Percentiles rank a stretch among this genome's conserved stretches.
Conservation (phyloP, 139 green algal species). For the Zygnema circumcarinatum region DNA sequence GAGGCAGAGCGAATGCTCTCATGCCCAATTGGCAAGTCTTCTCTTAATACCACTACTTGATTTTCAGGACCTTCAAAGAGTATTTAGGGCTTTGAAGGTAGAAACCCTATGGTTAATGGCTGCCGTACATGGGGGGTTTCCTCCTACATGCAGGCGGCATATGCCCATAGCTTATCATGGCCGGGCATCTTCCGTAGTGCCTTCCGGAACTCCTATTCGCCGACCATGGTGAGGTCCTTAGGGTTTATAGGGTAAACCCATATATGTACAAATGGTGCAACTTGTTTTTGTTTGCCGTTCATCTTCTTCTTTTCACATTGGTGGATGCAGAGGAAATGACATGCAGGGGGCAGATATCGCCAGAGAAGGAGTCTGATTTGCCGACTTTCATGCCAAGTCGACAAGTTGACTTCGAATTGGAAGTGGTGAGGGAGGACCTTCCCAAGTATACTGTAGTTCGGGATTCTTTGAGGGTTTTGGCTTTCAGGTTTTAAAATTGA, state of each 20-base stretch:
- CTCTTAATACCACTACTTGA: background rate
- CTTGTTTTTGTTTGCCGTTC: background rate
- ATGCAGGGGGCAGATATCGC: too few species aligned
- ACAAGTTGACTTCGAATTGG: constrained; percentile 90
- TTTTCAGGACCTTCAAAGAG: too few species aligned
- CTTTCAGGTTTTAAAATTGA: too few species aligned
- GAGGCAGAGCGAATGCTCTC: constrained; percentile 75
- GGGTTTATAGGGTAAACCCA: too few species aligned
- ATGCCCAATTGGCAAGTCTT: constrained; percentile 89
- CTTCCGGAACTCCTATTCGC: constrained; percentile 77
- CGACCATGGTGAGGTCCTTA: constrained; percentile 67
- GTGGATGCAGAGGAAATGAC: too few species aligned
- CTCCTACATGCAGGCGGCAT: constrained; percentile 69
- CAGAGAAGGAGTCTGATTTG: too few species aligned
- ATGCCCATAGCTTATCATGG: constrained; percentile 94
- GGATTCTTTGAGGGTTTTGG: too few species aligned
- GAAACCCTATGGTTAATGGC: too few species aligned
- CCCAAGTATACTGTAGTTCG: too few species aligned
- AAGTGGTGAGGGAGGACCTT: constrained; percentile 70
- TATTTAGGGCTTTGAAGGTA: too few species aligned
- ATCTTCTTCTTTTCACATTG: constrained; percentile 15
- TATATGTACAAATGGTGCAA: background rate
- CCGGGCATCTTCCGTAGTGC: constrained; percentile 84
- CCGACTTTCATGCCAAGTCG: constrained; percentile 66
- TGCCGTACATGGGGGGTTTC: too few species aligned